Base-by-base conservation (phyloP, 768 basidiomycete genomes). In the Mycena vulgaris region DNA sequence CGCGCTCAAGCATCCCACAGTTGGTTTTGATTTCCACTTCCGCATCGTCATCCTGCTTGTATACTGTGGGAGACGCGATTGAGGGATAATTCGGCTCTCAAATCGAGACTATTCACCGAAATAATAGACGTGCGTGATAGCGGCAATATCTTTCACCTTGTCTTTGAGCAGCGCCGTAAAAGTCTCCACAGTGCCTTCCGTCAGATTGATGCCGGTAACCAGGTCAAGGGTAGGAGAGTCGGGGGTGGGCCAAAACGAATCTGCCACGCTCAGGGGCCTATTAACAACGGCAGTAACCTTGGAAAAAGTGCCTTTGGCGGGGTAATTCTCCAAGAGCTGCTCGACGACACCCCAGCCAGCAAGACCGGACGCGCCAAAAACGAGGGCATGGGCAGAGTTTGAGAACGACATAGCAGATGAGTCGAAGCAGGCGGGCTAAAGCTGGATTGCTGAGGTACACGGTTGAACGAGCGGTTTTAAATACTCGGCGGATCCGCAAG, bases 331-430 rank as follows among this genome's bases (percentile, higher is more conserved):
- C 39, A 71, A 33, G 53, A 71, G 70, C 30, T 71, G 64, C 13
- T 66, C 60, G 14, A 67, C 70, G 21, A 71, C 64, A 27, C 55
- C 70, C 70, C 70, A 71, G 37, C 70, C 70, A 25, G 70, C 70
- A 28, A 71, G 64, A 30, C 70, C 70, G 17, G 70, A 71, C 17
- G 70, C 70, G 42, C 70, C 70, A 35, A 66, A 66, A 28, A 71
- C 70, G 47, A 71, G 42, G 55, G 70, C 70, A 28, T 71, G 70
- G 11, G 40, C 45, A 17, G 49, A 33, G 8, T 42, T 25, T 23
- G 57, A 25, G 5, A 58, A 51, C 0, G 68, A 48, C 67, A 68
- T 61, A 23, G 51, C 19, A 52, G 28, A 10, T 65, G 42, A 9
- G 25, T 45, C 13, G 17, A 51, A 33, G 31, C 52, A n/a, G n/a